A percentile compares a stretch with the other conserved stretches of the same genome.
These are phyloP conservation scores for Tolypocladium endophyticum DNA, from an alignment of 2,329 filamentous ascomycete species.

Conservation along the genomic window DNA sequence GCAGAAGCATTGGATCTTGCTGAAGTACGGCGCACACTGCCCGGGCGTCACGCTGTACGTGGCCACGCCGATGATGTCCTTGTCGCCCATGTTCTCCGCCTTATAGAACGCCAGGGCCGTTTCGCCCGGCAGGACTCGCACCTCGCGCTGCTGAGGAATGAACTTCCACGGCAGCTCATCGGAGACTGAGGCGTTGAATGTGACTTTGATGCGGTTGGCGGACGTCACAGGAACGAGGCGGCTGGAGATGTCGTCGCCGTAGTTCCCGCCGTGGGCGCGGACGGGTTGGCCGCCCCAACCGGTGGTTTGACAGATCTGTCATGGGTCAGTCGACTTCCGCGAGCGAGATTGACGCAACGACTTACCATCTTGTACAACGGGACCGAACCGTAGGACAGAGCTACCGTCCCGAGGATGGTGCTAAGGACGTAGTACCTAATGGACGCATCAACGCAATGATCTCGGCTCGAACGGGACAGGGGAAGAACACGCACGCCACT, in stretches of 20 bases:
- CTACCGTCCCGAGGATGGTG: conserved; percentile 68
- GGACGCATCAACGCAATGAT: conserved; percentile 8
- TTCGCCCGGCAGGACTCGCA: conserved; percentile 88
- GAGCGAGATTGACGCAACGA: not conserved
- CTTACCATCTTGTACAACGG: conserved; percentile 78
- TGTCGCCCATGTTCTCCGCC: conserved; percentile 78
- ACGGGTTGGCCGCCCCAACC: conserved; percentile 92
- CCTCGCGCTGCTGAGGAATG: conserved; percentile 89
- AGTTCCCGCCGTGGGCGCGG: conserved; percentile 54
- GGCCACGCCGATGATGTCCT: conserved; percentile 95
- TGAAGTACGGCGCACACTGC: conserved; percentile 94
- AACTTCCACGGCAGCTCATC: conserved; percentile 98
- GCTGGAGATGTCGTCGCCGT: conserved; percentile 55
- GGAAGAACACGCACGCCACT: conserved; percentile 24
- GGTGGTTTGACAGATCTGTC: conserved; percentile 66
- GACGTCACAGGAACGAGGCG: conserved; percentile 72
- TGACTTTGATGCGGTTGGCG: conserved; percentile 81
- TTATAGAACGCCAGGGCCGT: conserved; percentile 97
- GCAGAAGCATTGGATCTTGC: conserved; percentile 99
- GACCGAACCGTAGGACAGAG: conserved; percentile 72
- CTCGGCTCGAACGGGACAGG: not conserved
- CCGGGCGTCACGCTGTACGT: conserved; percentile 96
- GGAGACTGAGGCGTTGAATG: conserved; percentile 91
- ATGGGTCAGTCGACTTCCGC: not conserved
- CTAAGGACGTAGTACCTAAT: conserved; percentile 63